These are phyloP conservation scores for Puya raimondii DNA, from an alignment of 176 grass and related monocot species.

Conservation along the genomic window DNA sequence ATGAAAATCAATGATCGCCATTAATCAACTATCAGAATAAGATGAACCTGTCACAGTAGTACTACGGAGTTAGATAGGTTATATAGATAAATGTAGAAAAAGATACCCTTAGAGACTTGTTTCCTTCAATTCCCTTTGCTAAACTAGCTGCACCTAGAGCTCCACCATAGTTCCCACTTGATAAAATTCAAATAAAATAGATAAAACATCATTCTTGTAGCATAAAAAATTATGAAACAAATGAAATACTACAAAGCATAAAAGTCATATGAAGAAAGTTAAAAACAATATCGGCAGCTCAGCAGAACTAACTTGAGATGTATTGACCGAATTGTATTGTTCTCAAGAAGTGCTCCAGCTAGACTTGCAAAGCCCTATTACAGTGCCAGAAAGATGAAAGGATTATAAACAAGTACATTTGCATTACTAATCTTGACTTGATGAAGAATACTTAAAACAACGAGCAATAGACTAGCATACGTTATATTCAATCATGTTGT, in stretches of 20 bases:
- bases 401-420: background rate
- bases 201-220: constrained; percentile 21
- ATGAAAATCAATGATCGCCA: too few relatives aligned
- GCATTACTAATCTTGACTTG: too few relatives aligned
- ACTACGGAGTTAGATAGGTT: too few relatives aligned
- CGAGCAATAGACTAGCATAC: constrained; percentile 40
- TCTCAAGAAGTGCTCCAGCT: constrained; percentile 88
- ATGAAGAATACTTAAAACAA: background rate
- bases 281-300: constrained; percentile 8
- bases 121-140: constrained; percentile 74
- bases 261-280: constrained; percentile 6
- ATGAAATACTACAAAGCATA: constrained; percentile 9
- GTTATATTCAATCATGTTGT: constrained; percentile 83
- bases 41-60: too few relatives aligned
- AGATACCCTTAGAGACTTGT: constrained; percentile 92
- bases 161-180: constrained; percentile 96
- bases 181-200: constrained; percentile 21
- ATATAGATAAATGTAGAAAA: too few relatives aligned
- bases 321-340: constrained; percentile 69
- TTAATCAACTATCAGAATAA: too few relatives aligned
- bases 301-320: constrained; percentile 78
- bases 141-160: constrained; percentile 81
- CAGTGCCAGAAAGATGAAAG: constrained; percentile 16
- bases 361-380: constrained; percentile 89
- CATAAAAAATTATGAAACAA: constrained; percentile 12